These are phyloP conservation scores for Verticillium albo-atrum DNA, from an alignment of 2,329 filamentous ascomycete species.

Conservation along the genomic window DNA sequence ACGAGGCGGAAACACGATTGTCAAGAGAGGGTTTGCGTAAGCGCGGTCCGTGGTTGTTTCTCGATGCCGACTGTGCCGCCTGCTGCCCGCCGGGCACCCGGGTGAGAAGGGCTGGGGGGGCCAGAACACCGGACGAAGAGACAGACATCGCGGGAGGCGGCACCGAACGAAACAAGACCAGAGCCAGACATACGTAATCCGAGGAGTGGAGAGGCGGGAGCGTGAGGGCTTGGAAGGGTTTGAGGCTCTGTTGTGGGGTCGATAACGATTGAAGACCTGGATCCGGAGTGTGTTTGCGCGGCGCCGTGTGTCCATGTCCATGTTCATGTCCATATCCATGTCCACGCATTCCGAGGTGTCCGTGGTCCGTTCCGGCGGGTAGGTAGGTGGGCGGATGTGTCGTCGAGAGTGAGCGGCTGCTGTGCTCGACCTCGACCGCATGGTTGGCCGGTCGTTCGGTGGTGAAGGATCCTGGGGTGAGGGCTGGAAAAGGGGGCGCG, in stretches of 20 bases:
- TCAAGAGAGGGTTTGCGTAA: neutral
- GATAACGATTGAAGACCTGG: neutral
- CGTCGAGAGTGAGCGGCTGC: neutral
- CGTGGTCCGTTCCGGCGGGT: neutral
- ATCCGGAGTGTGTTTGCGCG: neutral
- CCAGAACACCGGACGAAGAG: neutral
- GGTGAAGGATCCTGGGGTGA: neutral
- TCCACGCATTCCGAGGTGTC: neutral
- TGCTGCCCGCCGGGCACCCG: neutral
- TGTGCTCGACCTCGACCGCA: neutral
- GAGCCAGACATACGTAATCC: neutral
- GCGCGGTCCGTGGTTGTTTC: neutral
- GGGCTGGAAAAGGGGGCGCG: conserved; percentile 2
- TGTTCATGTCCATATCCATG: no score
- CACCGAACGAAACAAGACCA: neutral
- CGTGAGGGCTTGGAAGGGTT: neutral
- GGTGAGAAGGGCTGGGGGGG: neutral
- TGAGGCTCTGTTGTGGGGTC: neutral
- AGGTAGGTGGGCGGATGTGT: neutral
- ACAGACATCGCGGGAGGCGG: neutral
- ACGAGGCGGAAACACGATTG: neutral
- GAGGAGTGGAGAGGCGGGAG: neutral
- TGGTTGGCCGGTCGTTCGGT: neutral
- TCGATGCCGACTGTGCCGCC: neutral
- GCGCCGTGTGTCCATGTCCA: neutral